Percentiles rank a stretch among this genome's conserved stretches.
Evolutionary conservation across 2,329 filamentous ascomycete genomes (phyloP).

Genomic region (Aspergillus eucalypticola): DNA sequence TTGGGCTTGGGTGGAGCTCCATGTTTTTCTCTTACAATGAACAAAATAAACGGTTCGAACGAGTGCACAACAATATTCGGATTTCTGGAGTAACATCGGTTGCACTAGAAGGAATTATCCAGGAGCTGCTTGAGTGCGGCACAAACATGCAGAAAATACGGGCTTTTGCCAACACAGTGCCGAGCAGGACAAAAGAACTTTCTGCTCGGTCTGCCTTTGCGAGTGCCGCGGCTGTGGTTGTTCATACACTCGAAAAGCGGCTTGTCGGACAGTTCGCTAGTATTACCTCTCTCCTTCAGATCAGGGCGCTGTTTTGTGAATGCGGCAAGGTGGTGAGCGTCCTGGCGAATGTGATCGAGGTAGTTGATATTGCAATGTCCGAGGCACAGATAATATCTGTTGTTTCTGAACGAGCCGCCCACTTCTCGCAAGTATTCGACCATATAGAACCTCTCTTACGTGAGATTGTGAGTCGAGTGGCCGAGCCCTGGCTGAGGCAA

Average conservation of each 20-base stretch:
- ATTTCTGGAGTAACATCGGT: slow-evolving; percentile 54
- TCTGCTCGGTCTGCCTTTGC: slow-evolving; percentile 40
- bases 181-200: slow-evolving; percentile 28
- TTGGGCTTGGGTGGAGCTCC: slow-evolving; percentile 48
- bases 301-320: slow-evolving; percentile 40
- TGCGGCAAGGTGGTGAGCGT: slow-evolving; percentile 40
- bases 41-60: slow-evolving; percentile 38
- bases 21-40: slow-evolving; percentile 45
- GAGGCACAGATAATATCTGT: slow-evolving; percentile 65
- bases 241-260: slow-evolving; percentile 41
- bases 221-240: slow-evolving; percentile 34
- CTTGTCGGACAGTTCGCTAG: slow-evolving; percentile 28
- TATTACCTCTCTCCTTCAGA: slow-evolving; percentile 38
- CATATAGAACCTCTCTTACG: slow-evolving; percentile 65
- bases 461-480: slow-evolving; percentile 65
- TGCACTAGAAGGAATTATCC: slow-evolving; percentile 37
- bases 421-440: slow-evolving; percentile 63
- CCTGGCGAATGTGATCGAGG: slow-evolving; percentile 41
- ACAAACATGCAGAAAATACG: slow-evolving; percentile 39
- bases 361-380: slow-evolving; percentile 49
- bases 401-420: slow-evolving; percentile 63
- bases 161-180: slow-evolving; percentile 34
- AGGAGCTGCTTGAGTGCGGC: slow-evolving; percentile 38
- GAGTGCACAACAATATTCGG: slow-evolving; percentile 45
- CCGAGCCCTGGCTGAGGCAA: slow-evolving; percentile 66